Conservation (phyloP, 1,284 basidiomycete genomes). For the Hypsizygus ulmarius region DNA sequence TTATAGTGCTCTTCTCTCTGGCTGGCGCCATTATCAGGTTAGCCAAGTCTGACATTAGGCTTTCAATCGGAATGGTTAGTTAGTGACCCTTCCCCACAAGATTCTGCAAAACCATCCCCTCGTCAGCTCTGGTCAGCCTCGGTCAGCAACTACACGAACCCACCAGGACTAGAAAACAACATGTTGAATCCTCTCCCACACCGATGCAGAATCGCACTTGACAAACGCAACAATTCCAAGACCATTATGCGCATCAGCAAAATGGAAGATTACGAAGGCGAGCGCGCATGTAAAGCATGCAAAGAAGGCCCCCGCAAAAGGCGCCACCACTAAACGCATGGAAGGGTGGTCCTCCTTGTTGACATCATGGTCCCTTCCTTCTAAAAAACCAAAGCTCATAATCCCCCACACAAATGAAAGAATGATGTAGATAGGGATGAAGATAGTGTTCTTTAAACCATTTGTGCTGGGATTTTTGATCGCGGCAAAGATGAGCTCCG, state of each 20-base stretch:
- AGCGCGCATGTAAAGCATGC: background rate
- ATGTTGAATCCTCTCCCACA: background rate
- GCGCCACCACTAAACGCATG: background rate
- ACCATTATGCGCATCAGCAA: background rate
- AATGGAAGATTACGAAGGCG: background rate
- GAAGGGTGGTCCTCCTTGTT: background rate
- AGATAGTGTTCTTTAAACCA: background rate
- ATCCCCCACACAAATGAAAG: background rate
- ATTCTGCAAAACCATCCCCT: too few species aligned
- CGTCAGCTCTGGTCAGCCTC: too few species aligned
- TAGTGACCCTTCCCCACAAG: too few species aligned
- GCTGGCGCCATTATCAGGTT: conserved; percentile 83
- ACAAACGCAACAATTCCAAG: background rate
- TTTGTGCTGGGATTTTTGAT: background rate
- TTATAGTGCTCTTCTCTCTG: conserved; percentile 76
- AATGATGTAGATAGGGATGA: background rate
- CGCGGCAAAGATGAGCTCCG: background rate
- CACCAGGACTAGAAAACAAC: background rate
- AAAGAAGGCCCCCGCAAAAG: background rate
- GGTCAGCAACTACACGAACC: too few species aligned
- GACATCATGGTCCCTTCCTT: background rate
- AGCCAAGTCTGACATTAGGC: conserved; percentile 10
- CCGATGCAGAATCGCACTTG: background rate
- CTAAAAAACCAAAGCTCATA: background rate
- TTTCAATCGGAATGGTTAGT: background rate